Evolutionary conservation across 192 early-diverging fungal genomes (phyloP).

Genomic region (Geosiphon pyriformis): DNA sequence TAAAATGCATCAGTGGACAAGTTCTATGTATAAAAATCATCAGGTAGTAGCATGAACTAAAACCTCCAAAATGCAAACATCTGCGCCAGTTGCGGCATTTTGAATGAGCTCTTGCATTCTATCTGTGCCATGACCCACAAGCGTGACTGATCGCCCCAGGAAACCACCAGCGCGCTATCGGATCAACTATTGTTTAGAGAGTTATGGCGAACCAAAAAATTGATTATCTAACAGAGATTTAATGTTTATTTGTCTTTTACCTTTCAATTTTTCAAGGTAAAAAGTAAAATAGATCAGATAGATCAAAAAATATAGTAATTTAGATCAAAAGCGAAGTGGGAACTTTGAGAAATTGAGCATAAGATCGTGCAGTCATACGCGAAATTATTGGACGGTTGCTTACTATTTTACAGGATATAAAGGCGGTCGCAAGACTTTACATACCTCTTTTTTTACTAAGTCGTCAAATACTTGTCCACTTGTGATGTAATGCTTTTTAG

Average conservation of each 20-base stretch:
- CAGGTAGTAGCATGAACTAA: neutral
- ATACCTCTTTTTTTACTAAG: neutral
- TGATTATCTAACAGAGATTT: neutral
- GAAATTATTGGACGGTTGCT: no score
- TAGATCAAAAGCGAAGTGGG: no score
- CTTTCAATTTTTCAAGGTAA: no score
- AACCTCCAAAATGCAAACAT: constrained; percentile 8
- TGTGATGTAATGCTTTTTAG: neutral
- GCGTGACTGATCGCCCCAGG: neutral
- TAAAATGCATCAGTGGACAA: neutral
- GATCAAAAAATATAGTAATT: no score
- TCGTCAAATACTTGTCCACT: constrained; percentile 5
- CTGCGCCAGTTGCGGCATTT: neutral
- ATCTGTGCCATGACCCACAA: constrained; percentile 7
- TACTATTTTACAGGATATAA: no score
- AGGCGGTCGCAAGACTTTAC: neutral
- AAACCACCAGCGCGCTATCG: constrained; percentile 5
- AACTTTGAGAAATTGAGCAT: no score
- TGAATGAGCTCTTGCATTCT: constrained; percentile 12
- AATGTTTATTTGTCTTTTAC: no score
- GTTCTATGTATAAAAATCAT: no score
- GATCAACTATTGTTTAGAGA: neutral
- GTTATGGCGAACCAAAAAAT: neutral
- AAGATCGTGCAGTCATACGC: no score
- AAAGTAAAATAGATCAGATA: no score